Base-by-base conservation (phyloP, 1,284 basidiomycete species). In the Papiliotrema laurentii region DNA sequence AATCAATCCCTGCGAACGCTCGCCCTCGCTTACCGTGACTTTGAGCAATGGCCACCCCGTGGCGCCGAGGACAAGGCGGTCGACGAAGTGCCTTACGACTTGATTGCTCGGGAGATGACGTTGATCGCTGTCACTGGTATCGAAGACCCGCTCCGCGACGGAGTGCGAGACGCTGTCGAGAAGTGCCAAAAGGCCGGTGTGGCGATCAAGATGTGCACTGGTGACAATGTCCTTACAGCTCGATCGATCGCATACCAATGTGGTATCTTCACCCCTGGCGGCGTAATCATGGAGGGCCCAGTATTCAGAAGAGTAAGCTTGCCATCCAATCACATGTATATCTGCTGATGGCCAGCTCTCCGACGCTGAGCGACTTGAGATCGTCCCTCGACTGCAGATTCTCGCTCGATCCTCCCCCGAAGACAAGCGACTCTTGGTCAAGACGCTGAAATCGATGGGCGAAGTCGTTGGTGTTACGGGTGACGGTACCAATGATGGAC, bases 131-230 rank as follows among this genome's bases (percentile, higher is more conserved):
- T 98, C 59, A 83, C 84, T 55, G 94, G 90, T 67, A 96, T 98
- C 67, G 93, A 97, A 69, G 96, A 98, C 68, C 94, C 94, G 30
- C 81, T 98, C 5, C 87, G 94, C 35, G 81, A 83, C 1, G 91
- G 92, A 68, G 93, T 98, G 18, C 81, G 81, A 7, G 81, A 92
- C 13, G 91, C 93, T 24, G 94, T 98, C 24, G 78, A 80, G 43
- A 83, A 87, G 56, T 97, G 92, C 69, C 82, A 83, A 61, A 80
- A 79, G 48, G 94, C 96, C 34, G 93, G 93, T 59, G 92, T 98
- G n/a, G 80, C 81, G 26, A 85, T 98, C 76, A 97, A 97, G 78
- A 98, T 98, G 93, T 96, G 90, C 73, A 97, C 94, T 0, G 94
- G 93, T 67, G 94, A 98, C 75, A 98, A 97, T 61, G 88, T 93